Evolutionary conservation across 2,329 filamentous ascomycete species (phyloP).

Genomic region (Gremmenia infestans): DNA sequence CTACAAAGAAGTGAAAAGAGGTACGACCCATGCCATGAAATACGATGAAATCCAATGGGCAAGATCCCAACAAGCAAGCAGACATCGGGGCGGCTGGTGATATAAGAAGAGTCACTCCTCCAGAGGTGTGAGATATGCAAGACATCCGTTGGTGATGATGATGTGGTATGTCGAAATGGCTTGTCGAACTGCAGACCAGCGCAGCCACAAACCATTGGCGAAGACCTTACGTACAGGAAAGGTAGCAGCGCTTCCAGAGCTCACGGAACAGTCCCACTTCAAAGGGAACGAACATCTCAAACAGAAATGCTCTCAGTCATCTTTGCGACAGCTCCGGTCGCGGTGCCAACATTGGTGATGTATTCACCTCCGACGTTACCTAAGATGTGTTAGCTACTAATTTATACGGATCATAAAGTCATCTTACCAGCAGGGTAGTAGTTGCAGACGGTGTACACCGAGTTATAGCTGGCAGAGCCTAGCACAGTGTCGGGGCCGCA

Average conservation of each 20-base stretch:
- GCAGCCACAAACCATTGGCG: conserved; percentile 14
- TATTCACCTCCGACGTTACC: conserved; percentile 54
- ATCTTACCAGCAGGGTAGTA: conserved; percentile 68
- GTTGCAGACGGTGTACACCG: conserved; percentile 74
- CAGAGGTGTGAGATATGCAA: neutral
- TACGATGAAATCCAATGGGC: neutral
- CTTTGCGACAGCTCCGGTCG: conserved; percentile 34
- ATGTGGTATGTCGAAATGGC: conserved; percentile 11
- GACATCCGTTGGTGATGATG: neutral
- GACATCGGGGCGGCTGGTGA: neutral
- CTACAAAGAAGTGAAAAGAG: neutral
- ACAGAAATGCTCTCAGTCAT: conserved; percentile 11
- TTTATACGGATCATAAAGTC: neutral
- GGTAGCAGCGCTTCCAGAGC: conserved; percentile 20
- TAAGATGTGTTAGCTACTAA: conserved; percentile 29
- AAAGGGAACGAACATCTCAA: neutral
- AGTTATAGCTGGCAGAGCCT: neutral
- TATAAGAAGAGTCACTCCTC: neutral
- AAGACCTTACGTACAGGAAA: conserved; percentile 22
- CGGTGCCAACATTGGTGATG: conserved; percentile 44
- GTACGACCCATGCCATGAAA: neutral
- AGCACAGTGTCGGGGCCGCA: conserved; percentile 46
- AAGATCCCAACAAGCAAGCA: neutral
- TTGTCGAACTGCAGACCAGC: conserved; percentile 15
- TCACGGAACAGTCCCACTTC: neutral